Percentiles rank a stretch among this genome's conserved stretches.
Conservation (phyloP, 768 basidiomycete species). For the Piloderma croceum region DNA sequence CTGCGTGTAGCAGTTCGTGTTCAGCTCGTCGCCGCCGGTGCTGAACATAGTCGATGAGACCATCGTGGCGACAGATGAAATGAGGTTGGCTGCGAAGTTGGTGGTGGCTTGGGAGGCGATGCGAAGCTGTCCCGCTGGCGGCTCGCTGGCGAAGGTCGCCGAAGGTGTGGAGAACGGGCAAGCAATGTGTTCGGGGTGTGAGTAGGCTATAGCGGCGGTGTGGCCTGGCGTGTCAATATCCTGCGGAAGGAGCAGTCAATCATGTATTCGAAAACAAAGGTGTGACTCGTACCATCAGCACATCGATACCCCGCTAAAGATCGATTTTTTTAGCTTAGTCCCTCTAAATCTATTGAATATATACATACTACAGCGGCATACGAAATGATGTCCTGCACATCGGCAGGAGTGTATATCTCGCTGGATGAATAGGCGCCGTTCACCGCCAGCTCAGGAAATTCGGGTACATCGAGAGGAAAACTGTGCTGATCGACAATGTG, state of each 20-base stretch:
- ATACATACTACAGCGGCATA: conserved; percentile 69
- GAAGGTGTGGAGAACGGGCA: conserved; percentile 56
- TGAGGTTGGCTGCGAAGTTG: conserved; percentile 51
- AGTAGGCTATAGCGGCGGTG: conserved; percentile 54
- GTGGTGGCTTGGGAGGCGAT: conserved; percentile 57
- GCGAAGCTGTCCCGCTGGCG: conserved; percentile 79
- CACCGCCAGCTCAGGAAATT: conserved; percentile 31
- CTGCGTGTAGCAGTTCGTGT: conserved; percentile 56
- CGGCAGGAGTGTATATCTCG: conserved; percentile 46
- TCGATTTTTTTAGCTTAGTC: conserved; percentile 47
- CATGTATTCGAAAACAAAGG: conserved; percentile 15
- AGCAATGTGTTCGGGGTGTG: conserved; percentile 72
- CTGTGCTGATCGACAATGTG: conserved; percentile 46
- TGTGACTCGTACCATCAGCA: conserved; percentile 38
- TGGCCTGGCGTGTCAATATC: conserved; percentile 87
- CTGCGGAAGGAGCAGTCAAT: conserved; percentile 30
- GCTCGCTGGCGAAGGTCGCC: conserved; percentile 60
- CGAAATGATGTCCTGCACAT: conserved; percentile 53
- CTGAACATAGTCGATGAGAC: conserved; percentile 59
- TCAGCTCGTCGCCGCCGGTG: conserved; percentile 82
- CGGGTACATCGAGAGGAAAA: conserved; percentile 40
- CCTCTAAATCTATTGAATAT: conserved; percentile 77
- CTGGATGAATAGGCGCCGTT: conserved; percentile 62
- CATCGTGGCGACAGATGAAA: conserved; percentile 46
- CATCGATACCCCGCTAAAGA: conserved; percentile 62